phyloP scores from a whole-genome alignment of 1,284 basidiomycete species.

The Ganoderma leucocontextum region DNA sequence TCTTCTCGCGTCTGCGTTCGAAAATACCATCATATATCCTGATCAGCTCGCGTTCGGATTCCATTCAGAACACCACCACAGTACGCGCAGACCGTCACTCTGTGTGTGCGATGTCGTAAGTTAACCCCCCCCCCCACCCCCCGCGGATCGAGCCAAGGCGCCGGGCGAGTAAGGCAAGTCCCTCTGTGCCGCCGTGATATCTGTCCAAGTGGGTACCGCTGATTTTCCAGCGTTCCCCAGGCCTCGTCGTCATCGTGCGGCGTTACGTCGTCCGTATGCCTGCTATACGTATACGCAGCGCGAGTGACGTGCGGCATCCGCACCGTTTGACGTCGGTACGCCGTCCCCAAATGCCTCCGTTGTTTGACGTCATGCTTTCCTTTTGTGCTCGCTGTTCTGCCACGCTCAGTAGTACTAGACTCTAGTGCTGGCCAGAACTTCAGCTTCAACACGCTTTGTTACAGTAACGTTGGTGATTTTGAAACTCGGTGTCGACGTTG shows the following conservation, averaged over 20 bases:
- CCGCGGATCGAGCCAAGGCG: neutral
- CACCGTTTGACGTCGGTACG: neutral
- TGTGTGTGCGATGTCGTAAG: neutral
- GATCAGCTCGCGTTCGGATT: neutral
- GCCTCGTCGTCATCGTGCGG: conserved; percentile 2
- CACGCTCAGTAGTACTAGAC: neutral
- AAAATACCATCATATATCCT: neutral
- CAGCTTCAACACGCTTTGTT: neutral
- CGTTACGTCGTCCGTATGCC: neutral
- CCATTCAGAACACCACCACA: neutral
- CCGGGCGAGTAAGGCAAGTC: neutral
- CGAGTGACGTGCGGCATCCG: neutral
- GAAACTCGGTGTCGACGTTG: neutral
- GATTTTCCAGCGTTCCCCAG: neutral
- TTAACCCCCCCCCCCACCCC: neutral
- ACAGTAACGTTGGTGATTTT: too few relatives aligned
- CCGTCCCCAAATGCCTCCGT: neutral
- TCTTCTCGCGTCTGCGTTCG: neutral
- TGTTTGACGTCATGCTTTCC: neutral
- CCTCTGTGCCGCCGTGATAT: neutral
- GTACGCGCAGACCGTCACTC: neutral
- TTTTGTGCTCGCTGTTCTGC: neutral
- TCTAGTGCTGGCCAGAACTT: too few relatives aligned
- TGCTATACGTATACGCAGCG: neutral
- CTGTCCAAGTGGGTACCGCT: conserved; percentile 2